A percentile compares a stretch with the other conserved stretches of the same genome.
Conservation (phyloP, 139 green algal species). For the Chlorella sp. region DNA sequence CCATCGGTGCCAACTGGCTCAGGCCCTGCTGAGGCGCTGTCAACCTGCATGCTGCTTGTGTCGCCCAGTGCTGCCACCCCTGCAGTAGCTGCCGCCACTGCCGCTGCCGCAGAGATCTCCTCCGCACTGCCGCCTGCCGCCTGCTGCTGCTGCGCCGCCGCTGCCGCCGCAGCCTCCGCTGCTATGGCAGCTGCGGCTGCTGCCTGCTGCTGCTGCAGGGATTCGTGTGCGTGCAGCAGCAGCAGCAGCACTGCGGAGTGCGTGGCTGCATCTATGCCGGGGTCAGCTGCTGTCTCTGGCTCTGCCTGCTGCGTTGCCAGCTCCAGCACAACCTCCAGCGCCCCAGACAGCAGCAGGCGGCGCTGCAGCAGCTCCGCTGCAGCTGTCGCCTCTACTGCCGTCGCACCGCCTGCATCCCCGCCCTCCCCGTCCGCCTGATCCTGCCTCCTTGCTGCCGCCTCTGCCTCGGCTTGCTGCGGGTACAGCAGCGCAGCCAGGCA, state of each 20-base stretch:
- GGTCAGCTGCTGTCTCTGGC: background rate
- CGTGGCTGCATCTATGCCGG: background rate
- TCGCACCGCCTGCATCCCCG: background rate
- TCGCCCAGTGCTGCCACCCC: background rate
- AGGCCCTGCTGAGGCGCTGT: background rate
- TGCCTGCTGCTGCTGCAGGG: background rate
- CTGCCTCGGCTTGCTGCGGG: background rate
- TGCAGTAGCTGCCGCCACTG: background rate
- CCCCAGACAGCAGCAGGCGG: conserved; percentile 29
- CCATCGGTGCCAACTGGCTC: background rate
- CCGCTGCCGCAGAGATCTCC: background rate
- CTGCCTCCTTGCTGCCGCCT: background rate
- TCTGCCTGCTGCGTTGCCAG: background rate
- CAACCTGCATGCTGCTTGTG: conserved; percentile 11
- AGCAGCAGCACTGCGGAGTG: conserved; percentile 29
- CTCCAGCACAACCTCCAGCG: conserved; percentile 4
- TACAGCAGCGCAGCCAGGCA: background rate
- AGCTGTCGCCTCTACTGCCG: background rate
- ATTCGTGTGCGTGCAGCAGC: conserved; percentile 1
- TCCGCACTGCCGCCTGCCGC: background rate
- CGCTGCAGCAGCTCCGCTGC: background rate
- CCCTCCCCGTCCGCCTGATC: background rate
- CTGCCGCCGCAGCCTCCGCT: background rate
- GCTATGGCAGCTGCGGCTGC: background rate
- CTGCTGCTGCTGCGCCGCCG: background rate